Conservation (phyloP, 306 rosid genomes). For the Fragaria iinumae region DNA sequence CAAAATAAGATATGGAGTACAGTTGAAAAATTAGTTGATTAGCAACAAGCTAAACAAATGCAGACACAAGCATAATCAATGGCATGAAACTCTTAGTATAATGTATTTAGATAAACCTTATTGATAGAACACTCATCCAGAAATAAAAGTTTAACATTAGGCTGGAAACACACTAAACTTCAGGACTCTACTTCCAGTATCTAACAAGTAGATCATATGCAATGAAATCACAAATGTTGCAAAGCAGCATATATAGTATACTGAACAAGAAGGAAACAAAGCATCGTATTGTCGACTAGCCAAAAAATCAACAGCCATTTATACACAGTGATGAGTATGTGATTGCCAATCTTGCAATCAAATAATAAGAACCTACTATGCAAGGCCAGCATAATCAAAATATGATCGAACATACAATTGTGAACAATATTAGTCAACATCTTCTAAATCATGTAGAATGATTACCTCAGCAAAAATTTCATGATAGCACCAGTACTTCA, state of each 20-base stretch:
- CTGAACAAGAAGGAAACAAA: neutral
- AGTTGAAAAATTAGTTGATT: slow-evolving; percentile 2
- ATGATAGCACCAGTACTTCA: slow-evolving; percentile 38
- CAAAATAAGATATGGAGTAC: neutral
- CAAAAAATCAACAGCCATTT: neutral
- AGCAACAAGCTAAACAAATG: neutral
- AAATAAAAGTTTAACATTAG: neutral
- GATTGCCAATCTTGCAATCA: neutral
- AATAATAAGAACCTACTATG: neutral
- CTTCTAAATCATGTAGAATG: slow-evolving; percentile 6
- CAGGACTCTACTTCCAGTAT: neutral
- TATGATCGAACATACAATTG: neutral
- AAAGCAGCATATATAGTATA: neutral
- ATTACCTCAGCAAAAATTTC: slow-evolving; percentile 43
- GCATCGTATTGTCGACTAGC: neutral
- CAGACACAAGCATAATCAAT: neutral
- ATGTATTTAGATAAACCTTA: neutral
- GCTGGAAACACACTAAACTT: neutral
- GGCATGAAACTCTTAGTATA: neutral
- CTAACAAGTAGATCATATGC: neutral
- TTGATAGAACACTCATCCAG: neutral
- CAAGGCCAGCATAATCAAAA: neutral
- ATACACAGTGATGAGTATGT: neutral
- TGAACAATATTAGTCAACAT: neutral
- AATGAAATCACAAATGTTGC: neutral